phyloP scores from a whole-genome alignment of 1,284 basidiomycete genomes.

The Takashimella tepidaria region DNA sequence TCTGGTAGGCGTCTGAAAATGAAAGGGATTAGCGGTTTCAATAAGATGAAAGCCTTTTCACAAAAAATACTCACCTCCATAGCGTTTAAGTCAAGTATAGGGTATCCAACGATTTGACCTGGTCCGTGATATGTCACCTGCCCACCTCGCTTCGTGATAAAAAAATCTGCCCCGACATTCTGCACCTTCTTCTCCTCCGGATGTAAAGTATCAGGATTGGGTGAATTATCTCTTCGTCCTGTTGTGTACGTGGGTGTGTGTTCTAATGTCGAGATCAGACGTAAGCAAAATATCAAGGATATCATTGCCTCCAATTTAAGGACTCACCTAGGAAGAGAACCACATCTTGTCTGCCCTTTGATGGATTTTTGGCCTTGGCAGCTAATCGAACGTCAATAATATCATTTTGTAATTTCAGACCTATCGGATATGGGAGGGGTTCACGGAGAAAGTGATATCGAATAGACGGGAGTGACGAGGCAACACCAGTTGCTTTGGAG shows the following conservation, averaged over 20 bases:
- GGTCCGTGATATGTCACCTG: conserved; percentile 97
- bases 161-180: conserved; percentile 79
- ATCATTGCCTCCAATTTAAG: neutral
- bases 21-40: neutral
- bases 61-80: conserved; percentile 53
- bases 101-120: conserved; percentile 94
- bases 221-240: conserved; percentile 67
- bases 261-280: too few species aligned
- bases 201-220: conserved; percentile 54
- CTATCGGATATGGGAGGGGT: conserved; percentile 65
- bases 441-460: conserved; percentile 68
- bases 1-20: conserved; percentile 45
- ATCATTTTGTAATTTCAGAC: conserved; percentile 65
- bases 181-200: conserved; percentile 64
- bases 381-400: conserved; percentile 60
- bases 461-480: conserved; percentile 53
- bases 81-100: conserved; percentile 72
- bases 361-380: conserved; percentile 23
- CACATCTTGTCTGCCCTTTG: conserved; percentile 48
- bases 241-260: conserved; percentile 93
- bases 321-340: conserved; percentile 50
- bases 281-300: conserved; percentile 2
- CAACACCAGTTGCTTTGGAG: neutral
- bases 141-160: conserved; percentile 77
- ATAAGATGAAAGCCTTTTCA: too few species aligned